Evolutionary conservation across 495 filamentous ascomycete genomes (phyloP).

Genomic region (Neohortaea acidophila): DNA sequence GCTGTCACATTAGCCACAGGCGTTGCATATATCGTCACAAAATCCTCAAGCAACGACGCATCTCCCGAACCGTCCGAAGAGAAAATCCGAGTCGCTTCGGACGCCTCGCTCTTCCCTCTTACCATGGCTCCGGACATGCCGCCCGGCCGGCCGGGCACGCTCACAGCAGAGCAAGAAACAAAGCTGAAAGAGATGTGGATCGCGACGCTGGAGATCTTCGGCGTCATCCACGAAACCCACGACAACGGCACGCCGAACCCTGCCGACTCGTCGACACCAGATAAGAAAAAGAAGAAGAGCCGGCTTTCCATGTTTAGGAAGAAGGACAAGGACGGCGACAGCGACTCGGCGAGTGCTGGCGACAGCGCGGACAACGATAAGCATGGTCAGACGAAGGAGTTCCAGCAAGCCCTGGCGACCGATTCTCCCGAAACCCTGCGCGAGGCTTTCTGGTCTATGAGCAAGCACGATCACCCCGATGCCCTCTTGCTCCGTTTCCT

Average conservation of each 20-base stretch:
- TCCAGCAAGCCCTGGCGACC: constrained; percentile 59
- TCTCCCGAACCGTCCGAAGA: neutral
- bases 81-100: neutral
- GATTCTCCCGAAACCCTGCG: constrained; percentile 66
- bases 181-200: constrained; percentile 83
- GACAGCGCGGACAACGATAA: constrained; percentile 60
- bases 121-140: constrained; percentile 33
- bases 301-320: constrained; percentile 49
- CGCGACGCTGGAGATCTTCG: constrained; percentile 63
- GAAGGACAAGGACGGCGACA: constrained; percentile 41
- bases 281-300: constrained; percentile 58
- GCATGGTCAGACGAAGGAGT: constrained; percentile 78
- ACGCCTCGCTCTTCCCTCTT: neutral
- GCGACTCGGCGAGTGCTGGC: constrained; percentile 20
- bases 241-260: constrained; percentile 19
- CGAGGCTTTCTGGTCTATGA: constrained; percentile 81
- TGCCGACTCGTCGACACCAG: constrained; percentile 19
- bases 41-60: neutral
- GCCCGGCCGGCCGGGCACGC: constrained; percentile 69
- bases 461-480: constrained; percentile 91
- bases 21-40: constrained; percentile 7
- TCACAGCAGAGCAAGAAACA: constrained; percentile 74
- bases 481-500: constrained; percentile 76
- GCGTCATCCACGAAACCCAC: constrained; percentile 31
- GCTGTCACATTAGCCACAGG: constrained; percentile 2